phyloP scores from a whole-genome alignment of 306 rosid genomes.

The Chamaecrista fasciculata region DNA sequence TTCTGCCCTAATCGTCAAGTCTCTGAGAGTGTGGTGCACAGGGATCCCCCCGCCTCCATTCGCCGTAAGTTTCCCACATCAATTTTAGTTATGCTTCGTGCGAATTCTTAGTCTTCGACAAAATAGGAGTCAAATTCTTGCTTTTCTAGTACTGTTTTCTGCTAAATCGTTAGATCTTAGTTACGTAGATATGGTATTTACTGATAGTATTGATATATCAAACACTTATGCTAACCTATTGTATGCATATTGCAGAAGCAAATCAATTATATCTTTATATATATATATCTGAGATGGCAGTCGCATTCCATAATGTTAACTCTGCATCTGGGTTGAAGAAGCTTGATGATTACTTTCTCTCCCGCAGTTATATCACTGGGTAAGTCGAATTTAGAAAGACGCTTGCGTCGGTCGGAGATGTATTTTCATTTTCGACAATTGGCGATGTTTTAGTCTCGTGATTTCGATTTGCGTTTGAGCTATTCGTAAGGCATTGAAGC shows the following conservation, averaged over 20 bases:
- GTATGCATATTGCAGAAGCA: constrained; percentile 34
- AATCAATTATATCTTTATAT: background rate
- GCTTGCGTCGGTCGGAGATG: too few species aligned
- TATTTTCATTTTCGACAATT: background rate
- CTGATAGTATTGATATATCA: background rate
- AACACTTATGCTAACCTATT: background rate
- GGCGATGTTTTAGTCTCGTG: background rate
- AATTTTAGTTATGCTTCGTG: background rate
- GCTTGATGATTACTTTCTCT: constrained; percentile 71
- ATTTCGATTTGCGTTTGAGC: background rate
- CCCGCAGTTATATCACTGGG: constrained; percentile 93
- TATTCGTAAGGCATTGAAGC: background rate
- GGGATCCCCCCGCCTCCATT: constrained; percentile 4
- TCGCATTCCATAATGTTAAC: constrained; percentile 44
- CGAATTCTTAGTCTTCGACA: background rate
- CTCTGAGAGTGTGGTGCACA: background rate
- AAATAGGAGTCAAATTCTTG: too few species aligned
- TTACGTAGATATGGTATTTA: background rate
- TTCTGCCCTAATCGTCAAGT: constrained; percentile 2
- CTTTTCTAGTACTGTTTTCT: too few species aligned
- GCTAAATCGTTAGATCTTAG: too few species aligned
- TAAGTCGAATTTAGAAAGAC: constrained; percentile 11
- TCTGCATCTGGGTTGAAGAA: constrained; percentile 75
- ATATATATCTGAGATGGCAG: constrained; percentile 51
- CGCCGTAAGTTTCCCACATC: background rate